Percentiles rank a stretch among this genome's conserved stretches.
Evolutionary conservation across 1,284 basidiomycete genomes (phyloP).

Genomic region (Pisolithus thermaeus): DNA sequence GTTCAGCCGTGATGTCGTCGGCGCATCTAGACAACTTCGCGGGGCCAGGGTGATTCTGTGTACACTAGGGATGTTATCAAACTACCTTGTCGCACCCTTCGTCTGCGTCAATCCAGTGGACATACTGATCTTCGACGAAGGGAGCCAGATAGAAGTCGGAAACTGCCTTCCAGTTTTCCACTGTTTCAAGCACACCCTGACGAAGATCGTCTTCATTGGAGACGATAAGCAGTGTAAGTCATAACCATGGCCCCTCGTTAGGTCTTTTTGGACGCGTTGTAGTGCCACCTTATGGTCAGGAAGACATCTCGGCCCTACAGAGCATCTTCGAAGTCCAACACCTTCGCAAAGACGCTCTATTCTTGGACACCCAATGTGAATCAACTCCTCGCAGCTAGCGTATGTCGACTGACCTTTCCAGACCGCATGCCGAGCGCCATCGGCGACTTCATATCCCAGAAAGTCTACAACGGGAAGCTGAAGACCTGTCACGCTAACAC

Average conservation of each 20-base stretch:
- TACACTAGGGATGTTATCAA: slow-evolving; percentile 42
- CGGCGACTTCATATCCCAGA: slow-evolving; percentile 57
- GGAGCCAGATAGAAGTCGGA: slow-evolving; percentile 59
- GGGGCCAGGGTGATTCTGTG: slow-evolving; percentile 53
- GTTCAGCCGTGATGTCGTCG: no score
- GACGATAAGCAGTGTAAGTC: slow-evolving; percentile 68
- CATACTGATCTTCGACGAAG: slow-evolving; percentile 58
- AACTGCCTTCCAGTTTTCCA: slow-evolving; percentile 52
- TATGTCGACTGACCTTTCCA: slow-evolving; percentile 14
- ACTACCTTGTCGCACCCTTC: slow-evolving; percentile 26
- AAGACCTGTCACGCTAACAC: slow-evolving; percentile 35
- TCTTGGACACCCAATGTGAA: slow-evolving; percentile 43
- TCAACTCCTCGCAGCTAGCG: not conserved
- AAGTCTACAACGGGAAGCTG: slow-evolving; percentile 50
- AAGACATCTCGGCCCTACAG: slow-evolving; percentile 32
- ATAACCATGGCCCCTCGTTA: not conserved
- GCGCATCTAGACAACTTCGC: slow-evolving; percentile 22
- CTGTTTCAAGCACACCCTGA: slow-evolving; percentile 39
- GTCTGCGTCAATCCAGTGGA: slow-evolving; percentile 39
- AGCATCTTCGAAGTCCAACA: slow-evolving; percentile 43
- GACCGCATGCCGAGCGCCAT: slow-evolving; percentile 69
- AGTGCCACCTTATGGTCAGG: slow-evolving; percentile 48
- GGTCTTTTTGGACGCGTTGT: slow-evolving; percentile 4
- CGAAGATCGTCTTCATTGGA: slow-evolving; percentile 67
- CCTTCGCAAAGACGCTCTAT: slow-evolving; percentile 26